A percentile compares a stretch with the other conserved stretches of the same genome.
phyloP scores from a whole-genome alignment of 106 monocot species.

The Narthecium ossifragum region DNA sequence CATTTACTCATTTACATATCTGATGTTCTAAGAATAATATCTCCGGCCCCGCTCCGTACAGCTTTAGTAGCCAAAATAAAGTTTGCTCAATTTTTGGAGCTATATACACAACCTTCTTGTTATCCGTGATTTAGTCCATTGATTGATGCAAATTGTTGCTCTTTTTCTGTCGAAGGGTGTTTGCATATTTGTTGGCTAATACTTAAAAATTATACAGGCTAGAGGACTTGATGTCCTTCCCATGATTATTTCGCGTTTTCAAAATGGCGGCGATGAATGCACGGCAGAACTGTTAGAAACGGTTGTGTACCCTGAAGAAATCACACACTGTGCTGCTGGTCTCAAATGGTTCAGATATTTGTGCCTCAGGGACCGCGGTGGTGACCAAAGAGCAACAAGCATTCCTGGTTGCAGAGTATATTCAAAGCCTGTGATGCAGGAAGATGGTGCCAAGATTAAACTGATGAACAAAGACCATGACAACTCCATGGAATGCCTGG shows the following conservation, averaged over 20 bases:
- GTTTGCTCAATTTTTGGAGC: too few species aligned
- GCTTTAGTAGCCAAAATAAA: too few species aligned
- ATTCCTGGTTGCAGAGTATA: neutral
- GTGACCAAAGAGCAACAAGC: too few species aligned
- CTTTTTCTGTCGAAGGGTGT: neutral
- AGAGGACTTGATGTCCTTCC: slow-evolving; percentile 88
- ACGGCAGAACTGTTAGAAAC: slow-evolving; percentile 66
- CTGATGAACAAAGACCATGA: slow-evolving; percentile 1
- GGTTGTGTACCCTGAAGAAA: slow-evolving; percentile 79
- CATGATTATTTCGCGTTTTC: slow-evolving; percentile 68
- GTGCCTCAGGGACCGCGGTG: slow-evolving; percentile 25
- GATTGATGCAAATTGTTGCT: neutral
- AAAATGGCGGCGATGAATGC: slow-evolving; percentile 61
- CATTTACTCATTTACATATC: too few species aligned
- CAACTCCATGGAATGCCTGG: neutral
- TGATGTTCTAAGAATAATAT: too few species aligned
- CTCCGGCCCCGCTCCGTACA: too few species aligned
- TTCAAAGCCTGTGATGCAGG: neutral
- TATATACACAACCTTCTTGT: too few species aligned
- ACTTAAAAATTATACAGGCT: slow-evolving; percentile 34
- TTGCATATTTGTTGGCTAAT: slow-evolving; percentile 2
- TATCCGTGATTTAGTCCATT: neutral
- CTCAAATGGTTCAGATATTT: slow-evolving; percentile 85
- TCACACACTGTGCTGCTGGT: slow-evolving; percentile 85
- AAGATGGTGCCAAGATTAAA: neutral